Evolutionary conservation across 306 rosid species (phyloP).

Genomic region (Prunus mira): DNA sequence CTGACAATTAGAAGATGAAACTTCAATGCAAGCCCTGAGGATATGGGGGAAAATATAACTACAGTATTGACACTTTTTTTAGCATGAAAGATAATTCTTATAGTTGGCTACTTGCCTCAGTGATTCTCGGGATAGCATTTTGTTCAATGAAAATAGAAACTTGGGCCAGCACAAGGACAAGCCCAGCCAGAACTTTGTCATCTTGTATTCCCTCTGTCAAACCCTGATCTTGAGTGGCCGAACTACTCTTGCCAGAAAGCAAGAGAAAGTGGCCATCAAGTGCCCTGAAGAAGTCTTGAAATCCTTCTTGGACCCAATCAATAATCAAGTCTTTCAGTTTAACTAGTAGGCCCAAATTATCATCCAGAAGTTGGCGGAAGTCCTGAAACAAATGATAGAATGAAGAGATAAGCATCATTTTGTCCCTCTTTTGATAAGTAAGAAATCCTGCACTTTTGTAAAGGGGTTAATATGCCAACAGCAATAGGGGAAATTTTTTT

Average conservation of each 20-base stretch:
- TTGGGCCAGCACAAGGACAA: conserved; percentile 83
- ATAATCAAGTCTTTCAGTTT: conserved; percentile 54
- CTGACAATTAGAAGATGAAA: conserved; percentile 48
- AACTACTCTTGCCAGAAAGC: conserved; percentile 60
- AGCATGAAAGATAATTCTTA: conserved; percentile 16
- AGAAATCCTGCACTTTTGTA: neutral
- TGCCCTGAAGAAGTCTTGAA: conserved; percentile 73
- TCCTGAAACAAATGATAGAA: conserved; percentile 45
- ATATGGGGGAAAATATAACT: conserved; percentile 20
- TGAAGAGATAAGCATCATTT: conserved; percentile 10
- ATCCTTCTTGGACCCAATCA: conserved; percentile 94
- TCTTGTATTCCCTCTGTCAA: conserved; percentile 58
- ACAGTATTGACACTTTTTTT: conserved; percentile 20
- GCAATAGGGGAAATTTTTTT: neutral
- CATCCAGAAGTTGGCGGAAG: conserved; percentile 72
- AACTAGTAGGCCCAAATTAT: conserved; percentile 51
- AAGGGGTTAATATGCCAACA: neutral
- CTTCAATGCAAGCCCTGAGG: conserved; percentile 23
- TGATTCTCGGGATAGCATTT: conserved; percentile 80
- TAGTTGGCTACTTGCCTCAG: conserved; percentile 62
- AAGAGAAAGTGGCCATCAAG: conserved; percentile 65
- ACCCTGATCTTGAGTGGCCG: conserved; percentile 50
- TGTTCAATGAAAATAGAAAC: conserved; percentile 84
- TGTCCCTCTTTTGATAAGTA: neutral
- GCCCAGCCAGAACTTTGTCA: conserved; percentile 72